phyloP scores from a whole-genome alignment of 805 yeast species.

The Brettanomyces naardenensis region DNA sequence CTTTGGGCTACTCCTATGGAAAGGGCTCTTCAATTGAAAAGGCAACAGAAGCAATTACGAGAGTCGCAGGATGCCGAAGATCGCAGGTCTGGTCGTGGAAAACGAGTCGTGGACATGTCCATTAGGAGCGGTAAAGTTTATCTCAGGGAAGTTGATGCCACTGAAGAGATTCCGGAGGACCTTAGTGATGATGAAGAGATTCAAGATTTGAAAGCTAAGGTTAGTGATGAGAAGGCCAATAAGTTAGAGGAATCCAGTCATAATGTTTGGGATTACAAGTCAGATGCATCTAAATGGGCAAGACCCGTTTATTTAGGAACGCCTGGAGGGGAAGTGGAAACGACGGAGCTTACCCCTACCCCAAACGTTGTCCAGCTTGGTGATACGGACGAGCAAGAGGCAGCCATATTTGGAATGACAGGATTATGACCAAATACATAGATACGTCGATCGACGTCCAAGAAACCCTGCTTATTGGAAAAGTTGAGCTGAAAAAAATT shows the following conservation, averaged over 20 bases:
- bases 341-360: conserved; percentile 10
- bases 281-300: conserved; percentile 47
- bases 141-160: conserved; percentile 39
- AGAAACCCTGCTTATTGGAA: too few relatives aligned
- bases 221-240: conserved; percentile 27
- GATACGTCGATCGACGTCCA: not conserved
- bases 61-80: conserved; percentile 52
- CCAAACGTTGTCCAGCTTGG: conserved; percentile 24
- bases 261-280: conserved; percentile 52
- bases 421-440: conserved; percentile 12
- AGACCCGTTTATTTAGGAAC: conserved; percentile 27
- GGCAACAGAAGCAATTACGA: conserved; percentile 70
- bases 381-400: conserved; percentile 23
- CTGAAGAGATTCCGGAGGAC: conserved; percentile 17
- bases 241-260: conserved; percentile 22
- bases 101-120: conserved; percentile 66
- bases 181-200: conserved; percentile 29
- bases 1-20: conserved; percentile 86
- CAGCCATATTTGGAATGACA: conserved; percentile 20
- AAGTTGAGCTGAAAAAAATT: too few relatives aligned
- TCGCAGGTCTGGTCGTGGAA: conserved; percentile 65
- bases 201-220: conserved; percentile 26
- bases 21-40: conserved; percentile 77
- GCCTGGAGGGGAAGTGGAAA: not conserved
- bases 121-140: conserved; percentile 75